A percentile compares a stretch with the other conserved stretches of the same genome.
Evolutionary conservation across 441 rosid genomes (phyloP).

Genomic region (Jatropha podagrica): DNA sequence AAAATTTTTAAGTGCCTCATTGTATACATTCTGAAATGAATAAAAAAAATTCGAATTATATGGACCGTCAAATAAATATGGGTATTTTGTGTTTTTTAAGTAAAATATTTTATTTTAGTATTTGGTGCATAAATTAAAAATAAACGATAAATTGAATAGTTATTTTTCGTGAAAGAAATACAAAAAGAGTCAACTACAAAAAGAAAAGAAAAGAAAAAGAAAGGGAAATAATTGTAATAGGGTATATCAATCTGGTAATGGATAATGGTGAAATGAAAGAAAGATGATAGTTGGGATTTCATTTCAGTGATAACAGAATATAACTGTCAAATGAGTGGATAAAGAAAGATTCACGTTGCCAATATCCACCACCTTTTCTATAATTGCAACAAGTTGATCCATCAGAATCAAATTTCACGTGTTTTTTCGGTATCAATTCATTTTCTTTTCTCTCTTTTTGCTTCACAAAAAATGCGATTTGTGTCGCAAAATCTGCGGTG

Average conservation of each 20-base stretch:
- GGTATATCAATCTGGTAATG: background rate
- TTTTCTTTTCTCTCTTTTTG: background rate
- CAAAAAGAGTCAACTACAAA: background rate
- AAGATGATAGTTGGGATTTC: background rate
- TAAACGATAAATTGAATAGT: too few relatives aligned
- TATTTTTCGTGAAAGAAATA: too few relatives aligned
- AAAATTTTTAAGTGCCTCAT: too few relatives aligned
- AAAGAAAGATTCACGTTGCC: background rate
- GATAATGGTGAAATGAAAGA: background rate
- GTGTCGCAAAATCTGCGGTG: slow-evolving; percentile 24
- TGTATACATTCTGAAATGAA: too few relatives aligned
- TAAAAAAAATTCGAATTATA: too few relatives aligned
- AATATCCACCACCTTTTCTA: background rate
- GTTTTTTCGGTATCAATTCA: slow-evolving; percentile 19
- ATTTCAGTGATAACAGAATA: background rate
- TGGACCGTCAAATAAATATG: too few relatives aligned
- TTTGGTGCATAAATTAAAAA: too few relatives aligned
- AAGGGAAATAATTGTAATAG: background rate
- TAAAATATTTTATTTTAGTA: too few relatives aligned
- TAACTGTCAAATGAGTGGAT: slow-evolving; percentile 3
- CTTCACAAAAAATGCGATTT: slow-evolving; percentile 10
- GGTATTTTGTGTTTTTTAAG: too few relatives aligned
- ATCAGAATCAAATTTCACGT: slow-evolving; percentile 34
- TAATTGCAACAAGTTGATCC: slow-evolving; percentile 18
- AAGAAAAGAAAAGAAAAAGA: background rate